Conservation (phyloP, 2,329 filamentous ascomycete genomes). For the Colletotrichum lini region DNA sequence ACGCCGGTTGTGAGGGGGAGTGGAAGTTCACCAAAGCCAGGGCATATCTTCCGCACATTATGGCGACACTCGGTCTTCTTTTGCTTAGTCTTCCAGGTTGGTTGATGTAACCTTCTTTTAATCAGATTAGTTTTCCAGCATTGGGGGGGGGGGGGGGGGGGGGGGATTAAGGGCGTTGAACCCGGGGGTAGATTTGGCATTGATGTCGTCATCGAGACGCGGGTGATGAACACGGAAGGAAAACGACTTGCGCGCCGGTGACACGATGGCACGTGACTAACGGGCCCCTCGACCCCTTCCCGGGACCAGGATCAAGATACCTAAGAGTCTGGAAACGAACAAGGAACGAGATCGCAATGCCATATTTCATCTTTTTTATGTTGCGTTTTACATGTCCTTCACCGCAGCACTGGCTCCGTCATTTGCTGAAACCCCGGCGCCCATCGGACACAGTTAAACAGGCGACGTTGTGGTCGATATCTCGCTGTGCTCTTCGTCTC, state of each 20-base stretch:
- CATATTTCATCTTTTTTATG: too few species aligned
- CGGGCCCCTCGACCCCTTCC: background rate
- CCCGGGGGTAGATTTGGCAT: background rate
- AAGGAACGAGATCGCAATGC: background rate
- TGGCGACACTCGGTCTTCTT: background rate
- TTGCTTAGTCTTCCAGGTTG: background rate
- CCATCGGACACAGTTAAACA: background rate
- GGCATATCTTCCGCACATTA: slow-evolving; percentile 56
- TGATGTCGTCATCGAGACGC: slow-evolving; percentile 30
- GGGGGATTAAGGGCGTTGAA: background rate
- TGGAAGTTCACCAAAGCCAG: slow-evolving; percentile 52
- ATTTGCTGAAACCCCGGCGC: background rate
- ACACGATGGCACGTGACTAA: slow-evolving; percentile 27
- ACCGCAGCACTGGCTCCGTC: background rate
- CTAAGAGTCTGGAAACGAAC: background rate
- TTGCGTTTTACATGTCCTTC: background rate
- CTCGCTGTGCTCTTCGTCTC: slow-evolving; percentile 19
- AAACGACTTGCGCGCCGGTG: slow-evolving; percentile 8
- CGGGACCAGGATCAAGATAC: too few species aligned
- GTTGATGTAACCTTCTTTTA: background rate
- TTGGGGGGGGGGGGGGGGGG: background rate
- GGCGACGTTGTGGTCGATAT: background rate
- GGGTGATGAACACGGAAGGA: background rate
- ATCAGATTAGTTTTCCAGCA: background rate
- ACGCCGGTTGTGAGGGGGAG: background rate